Evolutionary conservation across 1,139 yeast genomes (phyloP).

Genomic region (Hyphopichia fennica): DNA sequence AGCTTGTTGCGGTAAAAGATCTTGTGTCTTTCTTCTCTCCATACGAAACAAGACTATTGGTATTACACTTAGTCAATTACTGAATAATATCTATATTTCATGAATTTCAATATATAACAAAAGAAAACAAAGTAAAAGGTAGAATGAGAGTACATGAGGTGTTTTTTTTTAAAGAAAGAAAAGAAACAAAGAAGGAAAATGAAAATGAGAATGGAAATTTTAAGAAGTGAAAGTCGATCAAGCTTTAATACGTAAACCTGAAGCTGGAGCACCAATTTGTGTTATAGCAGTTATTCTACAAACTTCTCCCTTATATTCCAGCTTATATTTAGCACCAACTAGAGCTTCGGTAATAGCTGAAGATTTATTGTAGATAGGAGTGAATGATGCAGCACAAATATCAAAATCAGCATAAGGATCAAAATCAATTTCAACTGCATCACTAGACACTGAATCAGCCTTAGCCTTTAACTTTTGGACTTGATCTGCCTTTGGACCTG

Average conservation of each 20-base stretch:
- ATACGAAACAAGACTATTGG: too few relatives aligned
- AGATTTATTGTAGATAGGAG: slow-evolving; percentile 84
- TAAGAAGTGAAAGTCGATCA: too few relatives aligned
- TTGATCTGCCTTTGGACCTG: slow-evolving; percentile 85
- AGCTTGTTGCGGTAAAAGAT: too few relatives aligned
- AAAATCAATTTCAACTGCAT: slow-evolving; percentile 86
- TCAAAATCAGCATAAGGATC: slow-evolving; percentile 91
- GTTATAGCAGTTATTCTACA: slow-evolving; percentile 79
- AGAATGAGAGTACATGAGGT: background rate
- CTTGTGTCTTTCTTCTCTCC: too few relatives aligned
- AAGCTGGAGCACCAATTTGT: slow-evolving; percentile 89
- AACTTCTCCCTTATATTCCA: slow-evolving; percentile 71
- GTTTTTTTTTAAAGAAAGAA: background rate
- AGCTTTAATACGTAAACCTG: slow-evolving; percentile 70
- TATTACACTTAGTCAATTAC: too few relatives aligned
- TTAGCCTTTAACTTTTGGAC: slow-evolving; percentile 79
- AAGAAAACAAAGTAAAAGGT: background rate
- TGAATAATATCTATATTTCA: background rate
- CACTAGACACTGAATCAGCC: slow-evolving; percentile 78
- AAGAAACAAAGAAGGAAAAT: background rate
- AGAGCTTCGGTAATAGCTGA: slow-evolving; percentile 76
- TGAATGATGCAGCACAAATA: slow-evolving; percentile 80
- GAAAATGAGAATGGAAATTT: too few relatives aligned
- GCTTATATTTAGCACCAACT: slow-evolving; percentile 86
- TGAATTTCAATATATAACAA: background rate